These are phyloP conservation scores for Cystobasidium onofrii DNA, from an alignment of 768 basidiomycete genomes.

Conservation along the genomic window DNA sequence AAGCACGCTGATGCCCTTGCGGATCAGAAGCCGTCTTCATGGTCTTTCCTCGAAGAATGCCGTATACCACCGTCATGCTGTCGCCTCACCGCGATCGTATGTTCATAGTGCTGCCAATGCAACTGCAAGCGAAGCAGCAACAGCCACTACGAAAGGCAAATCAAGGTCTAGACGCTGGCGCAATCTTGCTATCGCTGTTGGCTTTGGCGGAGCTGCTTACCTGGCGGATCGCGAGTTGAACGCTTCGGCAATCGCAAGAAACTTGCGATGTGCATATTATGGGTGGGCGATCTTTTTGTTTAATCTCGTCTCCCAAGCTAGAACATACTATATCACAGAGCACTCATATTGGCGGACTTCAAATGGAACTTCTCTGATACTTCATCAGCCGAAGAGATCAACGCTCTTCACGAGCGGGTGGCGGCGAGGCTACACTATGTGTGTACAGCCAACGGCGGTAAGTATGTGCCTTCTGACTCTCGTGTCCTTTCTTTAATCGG, in stretches of 20 bases:
- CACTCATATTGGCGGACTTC: conserved; percentile 54
- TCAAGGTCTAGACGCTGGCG: background rate
- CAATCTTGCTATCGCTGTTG: background rate
- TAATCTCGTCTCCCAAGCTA: background rate
- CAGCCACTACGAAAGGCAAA: background rate
- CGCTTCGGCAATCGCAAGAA: conserved; percentile 19
- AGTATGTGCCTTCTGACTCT: conserved; percentile 19
- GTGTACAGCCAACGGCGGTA: conserved; percentile 63
- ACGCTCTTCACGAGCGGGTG: conserved; percentile 73
- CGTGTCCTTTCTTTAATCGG: background rate
- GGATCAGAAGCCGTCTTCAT: background rate
- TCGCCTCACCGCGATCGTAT: background rate
- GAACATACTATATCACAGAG: background rate
- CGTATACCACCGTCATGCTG: background rate
- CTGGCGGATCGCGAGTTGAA: conserved; percentile 28
- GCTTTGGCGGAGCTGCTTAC: conserved; percentile 1
- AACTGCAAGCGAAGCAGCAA: background rate
- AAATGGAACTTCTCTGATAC: conserved; percentile 76
- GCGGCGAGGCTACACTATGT: conserved; percentile 68
- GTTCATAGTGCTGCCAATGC: background rate
- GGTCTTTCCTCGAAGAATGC: background rate
- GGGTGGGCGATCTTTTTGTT: conserved; percentile 32
- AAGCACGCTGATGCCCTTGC: background rate
- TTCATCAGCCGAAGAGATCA: conserved; percentile 61
- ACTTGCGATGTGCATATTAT: conserved; percentile 34